Base-by-base conservation (phyloP, 2,329 filamentous ascomycete genomes). In the Septoria linicola region DNA sequence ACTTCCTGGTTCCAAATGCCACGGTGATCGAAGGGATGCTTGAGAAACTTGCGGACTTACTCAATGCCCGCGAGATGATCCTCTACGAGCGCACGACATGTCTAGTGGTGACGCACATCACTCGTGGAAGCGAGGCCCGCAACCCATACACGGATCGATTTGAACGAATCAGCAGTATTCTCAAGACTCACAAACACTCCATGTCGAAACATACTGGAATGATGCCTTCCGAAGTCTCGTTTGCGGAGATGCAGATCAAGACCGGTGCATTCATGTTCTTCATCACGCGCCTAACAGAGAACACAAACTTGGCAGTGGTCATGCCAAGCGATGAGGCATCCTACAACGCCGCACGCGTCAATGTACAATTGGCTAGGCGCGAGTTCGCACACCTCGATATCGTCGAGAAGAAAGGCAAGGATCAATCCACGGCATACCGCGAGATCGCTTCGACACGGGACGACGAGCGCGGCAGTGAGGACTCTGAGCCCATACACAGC, bases 71-170 rank as follows among this genome's bases (percentile, higher is more conserved):
- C 67, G 93, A 99, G 75, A 82, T 97, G 25, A 84, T 97, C 1
- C 77, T 99, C 32, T 97, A 97, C 67, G 93, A 99, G 74, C 83
- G 93, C 49, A 95, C 91, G 2, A 96, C 91, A 0, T 99, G 96
- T 72, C 80, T 99, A 0, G 95, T 92, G 46, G 91, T 99, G n/a
- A 95, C 90, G 0, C 89, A 87, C 51, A 93, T 95, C 73, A 88
- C 88, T 4, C 86, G 88, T 1, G 78, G 82, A 14, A 79, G 85
- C 55, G 90, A 90, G 37, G 73, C 81, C 43, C 50, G 58, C 14
- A 99, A 99, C 68, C 92, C 93, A 1, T 95, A 89, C 56, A 86
- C 87, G 43, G 93, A 99, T 72, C 87, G 93, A 2, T 90, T 96
- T 63, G 93, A 99, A 76, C 87, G 88, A 61, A 88, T 99, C 66